Percentiles rank a stretch among this genome's conserved stretches.
Conservation (phyloP, 192 early-diverging fungal genomes). For the Backusella mclennaniae region DNA sequence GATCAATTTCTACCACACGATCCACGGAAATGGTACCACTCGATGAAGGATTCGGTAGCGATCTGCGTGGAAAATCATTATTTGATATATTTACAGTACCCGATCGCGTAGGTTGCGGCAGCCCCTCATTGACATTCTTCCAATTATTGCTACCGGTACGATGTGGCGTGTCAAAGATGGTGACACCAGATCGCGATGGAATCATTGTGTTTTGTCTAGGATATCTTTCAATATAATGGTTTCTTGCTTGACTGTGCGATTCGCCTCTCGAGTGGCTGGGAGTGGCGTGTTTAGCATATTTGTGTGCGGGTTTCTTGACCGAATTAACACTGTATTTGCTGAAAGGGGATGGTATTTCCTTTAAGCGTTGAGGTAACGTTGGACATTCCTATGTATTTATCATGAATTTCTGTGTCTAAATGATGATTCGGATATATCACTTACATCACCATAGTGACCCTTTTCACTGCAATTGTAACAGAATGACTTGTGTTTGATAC, state of each 20-base stretch:
- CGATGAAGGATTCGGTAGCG: background rate
- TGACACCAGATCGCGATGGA: background rate
- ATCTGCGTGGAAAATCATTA: background rate
- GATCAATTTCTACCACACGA: background rate
- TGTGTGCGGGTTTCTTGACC: background rate
- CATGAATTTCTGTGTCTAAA: background rate
- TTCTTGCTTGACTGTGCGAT: too few species aligned
- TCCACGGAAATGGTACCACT: background rate
- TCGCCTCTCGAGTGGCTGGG: background rate
- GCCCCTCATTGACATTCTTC: background rate
- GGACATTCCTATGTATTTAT: background rate
- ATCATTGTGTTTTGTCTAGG: background rate
- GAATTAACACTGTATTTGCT: background rate
- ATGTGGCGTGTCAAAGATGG: background rate
- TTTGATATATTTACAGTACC: constrained; percentile 5
- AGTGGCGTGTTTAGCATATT: background rate
- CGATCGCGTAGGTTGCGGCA: constrained; percentile 6
- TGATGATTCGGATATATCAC: background rate
- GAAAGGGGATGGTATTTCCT: background rate
- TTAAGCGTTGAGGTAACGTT: too few species aligned
- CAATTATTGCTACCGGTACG: background rate
- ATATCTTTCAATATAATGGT: too few species aligned
- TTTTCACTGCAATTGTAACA: constrained; percentile 9
- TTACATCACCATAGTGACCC: background rate
- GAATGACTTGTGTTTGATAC: background rate